phyloP scores from a whole-genome alignment of 2,329 filamentous ascomycete genomes.

The Aspergillus versicolor region DNA sequence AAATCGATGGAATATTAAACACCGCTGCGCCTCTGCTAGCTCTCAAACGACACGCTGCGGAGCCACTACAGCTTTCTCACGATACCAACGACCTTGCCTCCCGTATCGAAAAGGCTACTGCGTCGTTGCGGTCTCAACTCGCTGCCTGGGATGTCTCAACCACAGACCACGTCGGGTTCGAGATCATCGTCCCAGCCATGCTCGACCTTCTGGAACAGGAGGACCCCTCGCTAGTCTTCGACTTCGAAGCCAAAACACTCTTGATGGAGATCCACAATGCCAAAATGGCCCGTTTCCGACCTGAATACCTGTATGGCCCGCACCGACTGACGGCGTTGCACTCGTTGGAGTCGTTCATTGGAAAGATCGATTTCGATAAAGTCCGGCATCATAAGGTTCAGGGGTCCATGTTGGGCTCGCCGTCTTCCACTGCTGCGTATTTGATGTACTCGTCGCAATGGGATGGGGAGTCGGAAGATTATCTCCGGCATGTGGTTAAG shows the following conservation, averaged over 20 bases:
- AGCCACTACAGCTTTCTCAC: too few species aligned
- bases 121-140: too few species aligned
- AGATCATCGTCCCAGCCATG: too few species aligned
- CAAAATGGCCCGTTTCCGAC: conserved; percentile 19
- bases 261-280: not conserved
- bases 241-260: not conserved
- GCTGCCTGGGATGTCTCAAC: too few species aligned
- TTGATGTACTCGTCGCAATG: conserved; percentile 32
- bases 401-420: conserved; percentile 40
- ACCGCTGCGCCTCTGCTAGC: too few species aligned
- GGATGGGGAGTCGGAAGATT: conserved; percentile 35
- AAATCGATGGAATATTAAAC: conserved; percentile 17
- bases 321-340: conserved; percentile 18
- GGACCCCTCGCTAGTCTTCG: too few species aligned
- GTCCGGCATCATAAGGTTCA: conserved; percentile 32
- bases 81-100: too few species aligned
- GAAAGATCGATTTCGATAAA: conserved; percentile 37
- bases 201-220: too few species aligned
- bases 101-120: too few species aligned
- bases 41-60: too few species aligned
- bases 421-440: conserved; percentile 43
- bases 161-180: too few species aligned
- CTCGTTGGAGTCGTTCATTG: conserved; percentile 42
- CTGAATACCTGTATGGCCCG: not conserved
- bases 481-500: conserved; percentile 24